Percentiles rank a stretch among this genome's conserved stretches.
These are phyloP conservation scores for Agaricus blazei DNA, from an alignment of 768 basidiomycete species.

Conservation along the genomic window DNA sequence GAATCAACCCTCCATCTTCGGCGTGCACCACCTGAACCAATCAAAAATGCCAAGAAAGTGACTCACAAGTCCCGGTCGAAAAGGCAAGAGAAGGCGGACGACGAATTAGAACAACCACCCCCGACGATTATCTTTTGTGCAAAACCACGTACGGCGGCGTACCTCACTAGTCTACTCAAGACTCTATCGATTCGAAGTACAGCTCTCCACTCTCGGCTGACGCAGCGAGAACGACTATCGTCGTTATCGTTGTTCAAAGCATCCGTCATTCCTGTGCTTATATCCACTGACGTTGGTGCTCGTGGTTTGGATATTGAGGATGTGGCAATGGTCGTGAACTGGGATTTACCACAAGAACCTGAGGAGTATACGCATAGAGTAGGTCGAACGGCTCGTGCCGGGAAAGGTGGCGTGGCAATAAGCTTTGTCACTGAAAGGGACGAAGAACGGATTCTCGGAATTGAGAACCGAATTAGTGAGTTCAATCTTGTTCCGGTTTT, in stretches of 20 bases:
- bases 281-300: constrained; percentile 94
- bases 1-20: constrained; percentile 68
- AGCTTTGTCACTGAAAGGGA: constrained; percentile 96
- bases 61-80: constrained; percentile 21
- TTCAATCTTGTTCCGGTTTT: constrained; percentile 8
- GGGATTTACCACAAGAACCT: constrained; percentile 87
- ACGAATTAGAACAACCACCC: constrained; percentile 70
- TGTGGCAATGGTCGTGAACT: constrained; percentile 94
- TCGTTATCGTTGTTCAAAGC: constrained; percentile 87
- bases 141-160: constrained; percentile 83
- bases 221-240: constrained; percentile 82
- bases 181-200: constrained; percentile 79
- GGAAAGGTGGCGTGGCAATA: constrained; percentile 82
- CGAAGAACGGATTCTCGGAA: constrained; percentile 73
- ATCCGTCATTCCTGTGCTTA: constrained; percentile 81
- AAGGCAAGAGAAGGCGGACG: constrained; percentile 29
- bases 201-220: constrained; percentile 88
- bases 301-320: constrained; percentile 96
- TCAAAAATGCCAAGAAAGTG: constrained; percentile 27
- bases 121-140: constrained; percentile 95
- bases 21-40: constrained; percentile 52
- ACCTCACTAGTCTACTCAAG: constrained; percentile 76
- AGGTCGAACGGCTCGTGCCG: constrained; percentile 87
- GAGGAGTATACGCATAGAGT: constrained; percentile 98
- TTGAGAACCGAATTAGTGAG: constrained; percentile 87